Conservation (phyloP, 371 early-diverging fungal species). For the Neoconidiobolus thromboides region DNA sequence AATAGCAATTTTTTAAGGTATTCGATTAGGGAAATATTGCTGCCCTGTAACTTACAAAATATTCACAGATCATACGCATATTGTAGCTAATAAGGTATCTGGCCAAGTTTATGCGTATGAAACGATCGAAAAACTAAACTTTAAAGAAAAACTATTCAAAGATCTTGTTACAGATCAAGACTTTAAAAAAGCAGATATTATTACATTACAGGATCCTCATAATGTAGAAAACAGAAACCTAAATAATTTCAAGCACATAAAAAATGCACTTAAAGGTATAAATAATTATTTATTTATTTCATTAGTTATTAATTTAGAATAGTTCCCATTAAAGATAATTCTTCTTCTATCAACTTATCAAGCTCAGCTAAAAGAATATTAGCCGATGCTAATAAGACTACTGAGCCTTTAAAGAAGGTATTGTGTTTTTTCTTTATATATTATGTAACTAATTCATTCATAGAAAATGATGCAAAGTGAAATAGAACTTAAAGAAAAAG, state of each 20-base stretch:
- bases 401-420: neutral
- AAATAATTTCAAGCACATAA: conserved; percentile 48
- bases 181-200: conserved; percentile 71
- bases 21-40: conserved; percentile 34
- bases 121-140: conserved; percentile 68
- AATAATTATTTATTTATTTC: neutral
- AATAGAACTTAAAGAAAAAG: conserved; percentile 13
- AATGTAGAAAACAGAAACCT: conserved; percentile 47
- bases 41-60: conserved; percentile 82
- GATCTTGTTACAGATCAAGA: conserved; percentile 77
- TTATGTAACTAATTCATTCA: conserved; percentile 26
- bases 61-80: conserved; percentile 72
- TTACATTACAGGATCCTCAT: conserved; percentile 76
- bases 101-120: conserved; percentile 83
- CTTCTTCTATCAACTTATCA: neutral
- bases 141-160: conserved; percentile 60
- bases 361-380: neutral
- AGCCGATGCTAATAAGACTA: neutral
- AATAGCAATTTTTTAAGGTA: neutral
- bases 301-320: neutral
- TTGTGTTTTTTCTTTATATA: conserved; percentile 21
- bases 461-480: conserved; percentile 14
- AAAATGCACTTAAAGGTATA: conserved; percentile 36
- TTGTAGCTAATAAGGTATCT: conserved; percentile 68
- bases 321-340: neutral